phyloP scores from a whole-genome alignment of 1,284 basidiomycete genomes.

The Malassezia dermatis region DNA sequence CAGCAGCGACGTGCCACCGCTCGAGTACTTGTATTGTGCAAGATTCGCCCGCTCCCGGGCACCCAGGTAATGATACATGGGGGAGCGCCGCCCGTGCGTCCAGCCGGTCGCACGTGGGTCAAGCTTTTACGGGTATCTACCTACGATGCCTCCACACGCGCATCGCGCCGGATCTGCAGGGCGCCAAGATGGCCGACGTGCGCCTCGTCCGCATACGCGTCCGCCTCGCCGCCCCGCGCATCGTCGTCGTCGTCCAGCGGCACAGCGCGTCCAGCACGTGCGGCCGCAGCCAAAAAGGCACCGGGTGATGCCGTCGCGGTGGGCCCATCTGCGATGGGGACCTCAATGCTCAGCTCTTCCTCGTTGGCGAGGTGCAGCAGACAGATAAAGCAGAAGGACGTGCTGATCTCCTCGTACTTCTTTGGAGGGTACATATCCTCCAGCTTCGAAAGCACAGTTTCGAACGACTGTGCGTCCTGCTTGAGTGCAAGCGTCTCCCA shows the following conservation, averaged over 20 bases:
- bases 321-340: neutral
- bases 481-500: conserved; percentile 66
- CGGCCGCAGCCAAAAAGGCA: neutral
- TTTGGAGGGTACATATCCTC: conserved; percentile 74
- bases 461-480: conserved; percentile 53
- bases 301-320: neutral
- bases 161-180: conserved; percentile 4
- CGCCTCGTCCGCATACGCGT: neutral
- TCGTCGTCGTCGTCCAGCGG: conserved; percentile 6
- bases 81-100: neutral
- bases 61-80: conserved; percentile 48
- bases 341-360: conserved; percentile 58
- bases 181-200: conserved; percentile 1
- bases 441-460: conserved; percentile 70
- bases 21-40: conserved; percentile 56
- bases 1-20: conserved; percentile 53
- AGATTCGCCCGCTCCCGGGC: conserved; percentile 51
- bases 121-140: neutral
- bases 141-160: conserved; percentile 1
- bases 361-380: conserved; percentile 89
- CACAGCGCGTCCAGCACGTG: neutral
- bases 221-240: neutral
- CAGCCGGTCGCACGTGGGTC: neutral
- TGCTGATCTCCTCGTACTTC: conserved; percentile 95
- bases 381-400: conserved; percentile 99